phyloP scores from a whole-genome alignment of 2,329 filamentous ascomycete species.

The Fusarium euwallaceae region DNA sequence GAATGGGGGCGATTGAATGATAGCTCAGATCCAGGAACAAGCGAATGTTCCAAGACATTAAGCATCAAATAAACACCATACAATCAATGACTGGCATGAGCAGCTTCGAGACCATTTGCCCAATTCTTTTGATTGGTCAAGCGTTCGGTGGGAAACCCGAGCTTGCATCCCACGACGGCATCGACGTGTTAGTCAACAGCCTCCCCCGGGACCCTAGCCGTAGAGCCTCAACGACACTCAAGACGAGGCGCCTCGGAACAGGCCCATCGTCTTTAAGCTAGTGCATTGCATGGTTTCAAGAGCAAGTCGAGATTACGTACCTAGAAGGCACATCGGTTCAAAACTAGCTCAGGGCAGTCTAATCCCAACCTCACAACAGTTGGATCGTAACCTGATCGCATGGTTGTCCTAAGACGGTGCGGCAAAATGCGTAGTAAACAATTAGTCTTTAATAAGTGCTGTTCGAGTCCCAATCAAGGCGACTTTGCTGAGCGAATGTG shows the following conservation, averaged over 20 bases:
- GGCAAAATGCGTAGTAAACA: not conserved
- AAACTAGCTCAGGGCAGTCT: not conserved
- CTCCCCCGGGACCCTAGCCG: not conserved
- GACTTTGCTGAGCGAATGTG: not conserved
- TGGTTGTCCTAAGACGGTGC: not conserved
- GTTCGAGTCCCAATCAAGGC: not conserved
- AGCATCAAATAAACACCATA: slow-evolving; percentile 4
- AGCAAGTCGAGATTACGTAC: not conserved
- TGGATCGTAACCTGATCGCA: not conserved
- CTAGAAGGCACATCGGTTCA: not conserved
- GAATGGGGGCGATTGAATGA: not conserved
- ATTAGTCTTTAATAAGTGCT: not conserved
- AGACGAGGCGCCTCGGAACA: not conserved
- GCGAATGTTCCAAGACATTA: not conserved
- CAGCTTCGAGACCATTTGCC: not conserved
- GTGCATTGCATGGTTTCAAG: not conserved
- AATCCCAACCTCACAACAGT: no score
- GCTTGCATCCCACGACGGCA: slow-evolving; percentile 1
- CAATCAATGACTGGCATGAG: not conserved
- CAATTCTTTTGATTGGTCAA: slow-evolving; percentile 4
- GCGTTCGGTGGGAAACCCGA: slow-evolving; percentile 9
- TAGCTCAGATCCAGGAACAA: not conserved
- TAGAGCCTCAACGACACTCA: not conserved
- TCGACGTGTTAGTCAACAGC: not conserved
- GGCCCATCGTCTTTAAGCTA: not conserved